Conservation (phyloP, 176 grass and related monocot species). For the Carex myosuroides region DNA sequence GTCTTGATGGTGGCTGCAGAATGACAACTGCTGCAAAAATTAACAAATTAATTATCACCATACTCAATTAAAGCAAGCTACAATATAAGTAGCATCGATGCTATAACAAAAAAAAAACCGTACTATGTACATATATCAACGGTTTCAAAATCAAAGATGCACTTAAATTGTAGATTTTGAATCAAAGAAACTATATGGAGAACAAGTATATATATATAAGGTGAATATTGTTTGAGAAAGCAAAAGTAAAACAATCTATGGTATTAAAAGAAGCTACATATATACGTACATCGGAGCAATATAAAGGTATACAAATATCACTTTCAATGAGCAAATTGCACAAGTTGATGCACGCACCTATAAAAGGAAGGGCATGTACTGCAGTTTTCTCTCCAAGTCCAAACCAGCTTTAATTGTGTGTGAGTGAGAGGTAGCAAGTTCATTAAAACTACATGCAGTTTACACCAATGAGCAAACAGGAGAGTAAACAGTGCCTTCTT, state of each 20-base stretch:
- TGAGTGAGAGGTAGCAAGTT: not conserved
- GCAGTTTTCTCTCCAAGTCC: not conserved
- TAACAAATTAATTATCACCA: not conserved
- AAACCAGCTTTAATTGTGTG: not conserved
- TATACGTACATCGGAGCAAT: not conserved
- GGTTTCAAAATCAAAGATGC: no score
- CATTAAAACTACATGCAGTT: not conserved
- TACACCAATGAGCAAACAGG: conserved; percentile 4
- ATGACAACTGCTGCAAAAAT: not conserved
- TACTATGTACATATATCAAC: not conserved
- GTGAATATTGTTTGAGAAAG: not conserved
- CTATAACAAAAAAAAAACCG: not conserved
- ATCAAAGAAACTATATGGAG: not conserved
- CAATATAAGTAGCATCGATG: not conserved
- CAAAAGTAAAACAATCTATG: not conserved
- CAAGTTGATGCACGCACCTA: conserved; percentile 2
- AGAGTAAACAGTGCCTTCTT: not conserved
- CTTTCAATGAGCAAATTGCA: conserved; percentile 1
- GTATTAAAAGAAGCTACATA: not conserved
- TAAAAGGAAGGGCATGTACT: not conserved
- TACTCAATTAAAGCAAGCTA: not conserved
- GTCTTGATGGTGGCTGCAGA: not conserved
- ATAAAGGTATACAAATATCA: not conserved
- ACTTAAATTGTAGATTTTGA: not conserved
- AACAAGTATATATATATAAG: not conserved